phyloP scores from a whole-genome alignment of 331 rosid species.

The Malus hybrid region DNA sequence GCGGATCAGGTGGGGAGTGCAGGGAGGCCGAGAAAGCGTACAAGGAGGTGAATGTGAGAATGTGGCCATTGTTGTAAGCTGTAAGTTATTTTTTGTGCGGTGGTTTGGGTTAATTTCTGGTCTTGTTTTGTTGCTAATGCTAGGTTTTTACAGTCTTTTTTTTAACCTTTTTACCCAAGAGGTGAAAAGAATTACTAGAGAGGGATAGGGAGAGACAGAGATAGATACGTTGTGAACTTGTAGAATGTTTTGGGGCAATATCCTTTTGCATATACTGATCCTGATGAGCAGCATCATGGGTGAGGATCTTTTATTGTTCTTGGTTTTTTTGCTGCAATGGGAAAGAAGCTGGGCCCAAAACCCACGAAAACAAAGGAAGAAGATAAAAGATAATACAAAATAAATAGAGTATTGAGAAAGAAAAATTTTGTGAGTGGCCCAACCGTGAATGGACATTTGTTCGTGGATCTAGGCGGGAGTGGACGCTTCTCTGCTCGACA shows the following conservation, averaged over 20 bases:
- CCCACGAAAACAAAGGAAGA: not conserved
- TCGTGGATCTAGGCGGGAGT: too few relatives aligned
- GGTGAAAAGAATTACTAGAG: not conserved
- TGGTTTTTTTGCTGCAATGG: not conserved
- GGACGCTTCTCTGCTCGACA: too few relatives aligned
- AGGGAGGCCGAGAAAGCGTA: slow-evolving; percentile 29
- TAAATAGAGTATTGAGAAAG: too few relatives aligned
- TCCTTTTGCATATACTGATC: too few relatives aligned
- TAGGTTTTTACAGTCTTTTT: not conserved
- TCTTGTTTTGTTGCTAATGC: not conserved
- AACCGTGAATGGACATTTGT: too few relatives aligned
- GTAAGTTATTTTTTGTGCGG: slow-evolving; percentile 19
- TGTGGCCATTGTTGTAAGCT: slow-evolving; percentile 5
- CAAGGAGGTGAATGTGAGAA: slow-evolving; percentile 17
- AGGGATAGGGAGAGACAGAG: not conserved
- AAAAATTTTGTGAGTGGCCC: too few relatives aligned
- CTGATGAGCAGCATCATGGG: too few relatives aligned
- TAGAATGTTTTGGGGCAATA: slow-evolving; percentile 6
- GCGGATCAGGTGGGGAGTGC: slow-evolving; percentile 16
- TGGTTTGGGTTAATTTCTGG: not conserved
- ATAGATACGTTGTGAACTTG: not conserved
- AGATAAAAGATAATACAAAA: too few relatives aligned
- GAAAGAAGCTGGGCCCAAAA: not conserved
- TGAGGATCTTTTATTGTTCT: too few relatives aligned
- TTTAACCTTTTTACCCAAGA: not conserved